Evolutionary conservation across 306 rosid genomes (phyloP).

Genomic region (Betula pendula): DNA sequence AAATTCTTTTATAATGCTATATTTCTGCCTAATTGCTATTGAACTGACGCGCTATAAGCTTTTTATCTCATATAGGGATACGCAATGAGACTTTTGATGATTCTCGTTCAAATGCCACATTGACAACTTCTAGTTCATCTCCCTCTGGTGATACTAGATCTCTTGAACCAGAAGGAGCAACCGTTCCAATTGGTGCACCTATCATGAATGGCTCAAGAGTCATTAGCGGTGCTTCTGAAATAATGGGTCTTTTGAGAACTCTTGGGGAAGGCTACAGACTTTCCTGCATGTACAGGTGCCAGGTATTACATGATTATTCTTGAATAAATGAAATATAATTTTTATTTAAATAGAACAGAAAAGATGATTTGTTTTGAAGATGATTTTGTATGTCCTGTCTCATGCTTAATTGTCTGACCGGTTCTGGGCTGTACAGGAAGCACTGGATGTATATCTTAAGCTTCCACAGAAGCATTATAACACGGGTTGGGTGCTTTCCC

Average conservation of each 20-base stretch:
- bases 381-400: conserved; percentile 23
- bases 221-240: conserved; percentile 64
- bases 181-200: conserved; percentile 47
- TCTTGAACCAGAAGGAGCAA: conserved; percentile 60
- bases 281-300: conserved; percentile 81
- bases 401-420: conserved; percentile 29
- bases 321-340: background rate
- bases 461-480: conserved; percentile 89
- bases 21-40: background rate
- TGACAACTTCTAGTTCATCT: conserved; percentile 57
- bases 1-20: background rate
- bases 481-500: conserved; percentile 98
- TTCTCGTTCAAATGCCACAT: conserved; percentile 52
- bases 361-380: conserved; percentile 8
- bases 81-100: conserved; percentile 75
- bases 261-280: conserved; percentile 94
- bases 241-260: conserved; percentile 74
- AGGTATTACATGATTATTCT: conserved; percentile 56
- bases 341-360: conserved; percentile 6
- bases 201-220: conserved; percentile 56
- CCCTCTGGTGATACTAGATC: conserved; percentile 52
- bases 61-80: conserved; percentile 49
- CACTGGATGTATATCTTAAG: conserved; percentile 76
- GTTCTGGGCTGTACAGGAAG: conserved; percentile 66
- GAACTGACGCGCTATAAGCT: conserved; percentile 11